Percentiles rank a stretch among this genome's conserved stretches.
Evolutionary conservation across 257 asterid genomes (phyloP).

Genomic region (Cinchona pubescens): DNA sequence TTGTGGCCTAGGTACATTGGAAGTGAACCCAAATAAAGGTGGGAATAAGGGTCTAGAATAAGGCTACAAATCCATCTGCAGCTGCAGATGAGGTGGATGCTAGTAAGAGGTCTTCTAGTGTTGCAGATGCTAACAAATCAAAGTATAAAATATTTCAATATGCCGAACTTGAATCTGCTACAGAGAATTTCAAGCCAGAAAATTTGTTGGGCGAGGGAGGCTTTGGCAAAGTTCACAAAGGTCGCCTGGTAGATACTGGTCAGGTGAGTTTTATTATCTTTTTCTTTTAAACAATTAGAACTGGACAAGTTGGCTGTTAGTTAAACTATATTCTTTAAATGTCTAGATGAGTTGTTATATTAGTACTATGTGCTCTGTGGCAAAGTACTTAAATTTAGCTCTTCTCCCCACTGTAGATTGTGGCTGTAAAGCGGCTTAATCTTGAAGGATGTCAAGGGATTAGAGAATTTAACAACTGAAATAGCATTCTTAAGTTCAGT

Average conservation of each 20-base stretch:
- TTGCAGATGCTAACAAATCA: slow-evolving; percentile 19
- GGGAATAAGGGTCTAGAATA: slow-evolving; percentile 43
- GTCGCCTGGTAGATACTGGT: slow-evolving; percentile 41
- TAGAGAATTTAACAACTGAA: slow-evolving; percentile 62
- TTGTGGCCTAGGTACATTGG: slow-evolving; percentile 32
- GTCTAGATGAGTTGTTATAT: not conserved
- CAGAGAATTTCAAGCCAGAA: slow-evolving; percentile 51
- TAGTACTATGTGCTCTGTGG: not conserved
- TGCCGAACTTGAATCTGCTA: slow-evolving; percentile 42
- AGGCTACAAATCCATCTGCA: slow-evolving; percentile 30
- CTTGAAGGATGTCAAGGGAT: slow-evolving; percentile 71
- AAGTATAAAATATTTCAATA: slow-evolving; percentile 31
- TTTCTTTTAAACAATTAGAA: not conserved
- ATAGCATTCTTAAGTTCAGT: slow-evolving; percentile 57
- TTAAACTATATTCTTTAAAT: not conserved
- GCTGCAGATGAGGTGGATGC: slow-evolving; percentile 18
- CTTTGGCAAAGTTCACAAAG: slow-evolving; percentile 70
- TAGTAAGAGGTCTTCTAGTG: slow-evolving; percentile 16
- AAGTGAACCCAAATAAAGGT: slow-evolving; percentile 27
- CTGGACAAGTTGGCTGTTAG: not conserved
- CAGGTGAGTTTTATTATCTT: slow-evolving; percentile 43
- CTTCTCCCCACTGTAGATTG: slow-evolving; percentile 36
- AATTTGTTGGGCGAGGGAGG: slow-evolving; percentile 73
- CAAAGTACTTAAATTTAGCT: slow-evolving; percentile 9
- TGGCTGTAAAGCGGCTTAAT: slow-evolving; percentile 78